Base-by-base conservation (phyloP, 305 asterid species). In the Stenogyne calaminthoides region DNA sequence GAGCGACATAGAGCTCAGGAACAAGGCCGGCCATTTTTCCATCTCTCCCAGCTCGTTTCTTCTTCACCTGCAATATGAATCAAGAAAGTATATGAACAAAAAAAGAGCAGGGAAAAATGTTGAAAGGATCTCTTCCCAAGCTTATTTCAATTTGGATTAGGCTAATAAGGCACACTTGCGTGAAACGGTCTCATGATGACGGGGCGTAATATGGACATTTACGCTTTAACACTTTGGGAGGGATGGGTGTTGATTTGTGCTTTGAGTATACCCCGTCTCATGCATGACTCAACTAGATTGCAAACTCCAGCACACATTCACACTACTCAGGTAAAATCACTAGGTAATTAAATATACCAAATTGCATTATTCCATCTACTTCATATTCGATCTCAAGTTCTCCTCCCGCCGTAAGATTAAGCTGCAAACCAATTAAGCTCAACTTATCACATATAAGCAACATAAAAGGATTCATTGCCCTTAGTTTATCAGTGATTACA, bases 21-120 rank as follows among this genome's bases (percentile, higher is more conserved):
- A 91, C 96, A 12, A 91, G 89, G 22, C 97, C 97, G 5, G 89
- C 92, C 89, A 81, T 83, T 85, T 86, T 91, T 51, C 97, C 97
- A 78, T 91, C 97, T 78, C 92, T 83, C 16, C 96, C 92, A 2
- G 92, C 92, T 34, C 89, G 92, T 80, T 89, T 91, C 80, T 91
- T 91, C 91, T 82, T 91, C 69, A 91, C 97, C 96, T 91, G 92
- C 72, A 81, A 32, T 32, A 6, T 32, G 3, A 32, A 32, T 32
- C 36, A 32, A 32, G 6, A 32, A 32, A 32, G 7, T 32, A 32
- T 5, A 32, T 32, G 36, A 27, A 27, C n/a, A n/a, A n/a, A 27
- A 27, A 3, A 27, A 27, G 32, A 27, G 32, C 5, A 1, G 32
- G 32, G 32, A 27, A 27, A 27, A 27, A 27, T 27, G 32, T 3